A percentile compares a stretch with the other conserved stretches of the same genome.
Evolutionary conservation across 257 asterid genomes (phyloP).

Genomic region (Forsythia suspensa): DNA sequence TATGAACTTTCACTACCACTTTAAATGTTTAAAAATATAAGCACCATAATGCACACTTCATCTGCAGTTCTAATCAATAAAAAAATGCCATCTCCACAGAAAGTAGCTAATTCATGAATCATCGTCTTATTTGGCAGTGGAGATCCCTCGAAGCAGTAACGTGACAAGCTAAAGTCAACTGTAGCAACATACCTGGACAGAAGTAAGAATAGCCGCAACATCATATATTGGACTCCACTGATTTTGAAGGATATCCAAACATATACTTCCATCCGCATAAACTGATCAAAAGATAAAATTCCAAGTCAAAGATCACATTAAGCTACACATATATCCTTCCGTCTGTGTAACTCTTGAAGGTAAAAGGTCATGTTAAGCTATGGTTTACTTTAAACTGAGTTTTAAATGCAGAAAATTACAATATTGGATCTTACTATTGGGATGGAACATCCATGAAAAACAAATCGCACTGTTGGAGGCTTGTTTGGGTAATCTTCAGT

Average conservation of each 20-base stretch:
- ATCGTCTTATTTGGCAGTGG: not conserved
- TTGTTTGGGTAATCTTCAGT: conserved; percentile 79
- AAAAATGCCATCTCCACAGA: not conserved
- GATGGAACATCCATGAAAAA: conserved; percentile 86
- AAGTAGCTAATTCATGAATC: not conserved
- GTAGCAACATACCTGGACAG: conserved; percentile 63
- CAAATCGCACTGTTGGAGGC: conserved; percentile 83
- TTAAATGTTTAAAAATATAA: not conserved
- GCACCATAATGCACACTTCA: not conserved
- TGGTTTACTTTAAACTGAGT: not conserved
- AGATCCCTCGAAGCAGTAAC: not conserved
- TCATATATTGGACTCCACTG: conserved; percentile 98
- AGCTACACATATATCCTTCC: not conserved
- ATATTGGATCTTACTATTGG: conserved; percentile 59
- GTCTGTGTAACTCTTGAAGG: not conserved
- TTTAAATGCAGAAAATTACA: not conserved
- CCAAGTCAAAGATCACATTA: conserved; percentile 18
- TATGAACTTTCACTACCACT: not conserved
- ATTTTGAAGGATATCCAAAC: conserved; percentile 92
- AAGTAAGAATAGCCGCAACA: conserved; percentile 89
- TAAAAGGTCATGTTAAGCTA: not conserved
- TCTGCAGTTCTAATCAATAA: not conserved
- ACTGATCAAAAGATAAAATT: conserved; percentile 46
- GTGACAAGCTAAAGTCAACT: not conserved
- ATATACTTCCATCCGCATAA: conserved; percentile 93